A percentile compares a stretch with the other conserved stretches of the same genome.
Conservation (phyloP, 2,329 filamentous ascomycete species). For the Chlorencoelia australis region DNA sequence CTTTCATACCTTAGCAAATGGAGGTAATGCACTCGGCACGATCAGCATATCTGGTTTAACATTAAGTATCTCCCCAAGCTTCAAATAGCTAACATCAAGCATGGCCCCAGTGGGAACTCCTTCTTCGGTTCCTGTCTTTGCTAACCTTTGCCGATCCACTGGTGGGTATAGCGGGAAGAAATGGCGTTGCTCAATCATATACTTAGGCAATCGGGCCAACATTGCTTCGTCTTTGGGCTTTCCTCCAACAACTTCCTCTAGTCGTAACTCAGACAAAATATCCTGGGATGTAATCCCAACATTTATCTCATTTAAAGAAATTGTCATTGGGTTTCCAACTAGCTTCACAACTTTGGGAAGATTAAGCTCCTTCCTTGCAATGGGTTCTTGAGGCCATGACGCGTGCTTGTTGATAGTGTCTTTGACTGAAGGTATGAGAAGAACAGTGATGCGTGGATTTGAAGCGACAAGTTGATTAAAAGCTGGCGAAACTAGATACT, state of each 20-base stretch:
- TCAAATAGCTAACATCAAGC: slow-evolving; percentile 75
- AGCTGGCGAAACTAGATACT: slow-evolving; percentile 63
- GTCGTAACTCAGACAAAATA: slow-evolving; percentile 69
- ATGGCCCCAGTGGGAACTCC: slow-evolving; percentile 61
- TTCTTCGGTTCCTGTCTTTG: slow-evolving; percentile 51
- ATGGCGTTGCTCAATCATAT: slow-evolving; percentile 81
- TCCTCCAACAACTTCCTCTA: slow-evolving; percentile 57
- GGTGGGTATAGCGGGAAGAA: slow-evolving; percentile 88
- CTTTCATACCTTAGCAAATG: slow-evolving; percentile 72
- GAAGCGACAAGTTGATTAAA: slow-evolving; percentile 59
- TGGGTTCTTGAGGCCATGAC: slow-evolving; percentile 72
- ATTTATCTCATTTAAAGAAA: slow-evolving; percentile 79
- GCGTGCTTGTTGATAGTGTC: slow-evolving; percentile 76
- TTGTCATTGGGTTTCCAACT: slow-evolving; percentile 82
- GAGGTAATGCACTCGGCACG: slow-evolving; percentile 69
- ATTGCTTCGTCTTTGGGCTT: slow-evolving; percentile 35
- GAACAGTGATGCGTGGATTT: slow-evolving; percentile 70
- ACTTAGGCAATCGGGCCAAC: slow-evolving; percentile 56
- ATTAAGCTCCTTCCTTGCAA: slow-evolving; percentile 61
- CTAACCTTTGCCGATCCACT: slow-evolving; percentile 54
- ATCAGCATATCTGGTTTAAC: slow-evolving; percentile 78
- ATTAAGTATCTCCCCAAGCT: slow-evolving; percentile 83
- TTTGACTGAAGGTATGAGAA: slow-evolving; percentile 74
- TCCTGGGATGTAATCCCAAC: slow-evolving; percentile 79
- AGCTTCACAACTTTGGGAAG: slow-evolving; percentile 67